Evolutionary conservation across 306 rosid species (phyloP), one percentile per base, ranked within the genome.

Genomic region (Herpetospermum pedunculosum): DNA sequence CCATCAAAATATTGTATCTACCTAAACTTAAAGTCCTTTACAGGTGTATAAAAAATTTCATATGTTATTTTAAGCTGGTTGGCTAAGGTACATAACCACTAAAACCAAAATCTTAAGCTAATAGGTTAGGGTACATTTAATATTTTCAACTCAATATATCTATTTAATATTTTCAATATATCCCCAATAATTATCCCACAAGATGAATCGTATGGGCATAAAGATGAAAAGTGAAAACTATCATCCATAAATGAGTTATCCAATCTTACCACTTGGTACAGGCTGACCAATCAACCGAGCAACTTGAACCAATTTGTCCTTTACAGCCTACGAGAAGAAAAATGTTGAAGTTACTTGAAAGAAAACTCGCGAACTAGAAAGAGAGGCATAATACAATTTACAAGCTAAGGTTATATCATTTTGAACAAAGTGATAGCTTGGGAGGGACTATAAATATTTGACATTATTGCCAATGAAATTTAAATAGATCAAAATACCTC

Each of bases 241-340:
- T 77, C 16, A 49, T 53, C 28, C 35, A 55, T 43, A 18, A 48
- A 37, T 52, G 70, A 79, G 46, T 48, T 28, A 60, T 38, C 77
- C 28, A 58, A 38, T 76, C 82, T 57, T 89, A 91, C 99, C 90
- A 54, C 87, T 72, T 50, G 88, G 80, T 73, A 40, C 40, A 74
- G 76, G 47, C 80, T 80, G 95, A 60, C 84, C 85, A 34, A 85
- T 74, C 73, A 92, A 85, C 57, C 91, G 92, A 26, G 91, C 88
- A 83, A 85, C 91, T 83, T 83, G 97, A 69, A 65, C 86, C 85
- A 94, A 50, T 75, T 85, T 87, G 52, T 94, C 97, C 80, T 77
- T 84, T 47, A 88, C 44, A 78, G 79, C 85, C 97, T 89, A 91
- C 8, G 78, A 72, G 72, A 80, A 23, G 6, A 70, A 84, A 73